Percentiles rank a stretch among this genome's conserved stretches.
phyloP scores from a whole-genome alignment of 805 yeast species.

The Metschnikowia bowlesiae region DNA sequence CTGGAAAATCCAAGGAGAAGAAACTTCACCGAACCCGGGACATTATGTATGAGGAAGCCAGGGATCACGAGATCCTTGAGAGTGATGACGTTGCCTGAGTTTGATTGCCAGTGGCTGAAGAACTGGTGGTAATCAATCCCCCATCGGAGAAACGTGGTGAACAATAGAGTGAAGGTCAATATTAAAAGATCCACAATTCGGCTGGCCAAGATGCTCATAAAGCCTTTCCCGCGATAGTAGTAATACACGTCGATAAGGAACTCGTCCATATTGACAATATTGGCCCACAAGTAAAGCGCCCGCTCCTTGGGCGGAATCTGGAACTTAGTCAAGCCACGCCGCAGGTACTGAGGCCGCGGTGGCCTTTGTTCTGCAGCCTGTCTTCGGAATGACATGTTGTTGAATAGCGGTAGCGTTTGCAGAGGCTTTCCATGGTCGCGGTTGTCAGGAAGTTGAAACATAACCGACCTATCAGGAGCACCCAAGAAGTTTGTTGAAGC shows the following conservation, averaged over 20 bases:
- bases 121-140: conserved; percentile 63
- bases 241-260: conserved; percentile 79
- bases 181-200: conserved; percentile 66
- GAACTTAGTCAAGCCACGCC: conserved; percentile 7
- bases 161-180: conserved; percentile 70
- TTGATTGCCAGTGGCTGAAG: conserved; percentile 22
- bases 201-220: conserved; percentile 67
- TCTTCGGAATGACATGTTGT: conserved; percentile 3
- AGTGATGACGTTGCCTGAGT: conserved; percentile 22
- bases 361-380: background rate
- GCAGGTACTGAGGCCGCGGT: background rate
- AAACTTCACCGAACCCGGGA: conserved; percentile 47
- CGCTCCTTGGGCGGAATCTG: conserved; percentile 53
- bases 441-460: conserved; percentile 8
- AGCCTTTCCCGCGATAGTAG: conserved; percentile 84
- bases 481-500: background rate
- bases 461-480: conserved; percentile 4
- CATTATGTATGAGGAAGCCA: conserved; percentile 43
- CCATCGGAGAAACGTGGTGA: conserved; percentile 73
- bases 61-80: conserved; percentile 31
- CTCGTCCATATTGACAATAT: conserved; percentile 84
- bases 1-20: conserved; percentile 57
- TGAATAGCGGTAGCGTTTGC: conserved; percentile 4
- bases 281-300: conserved; percentile 96
- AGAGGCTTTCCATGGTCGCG: background rate